These are phyloP conservation scores for Hagleromyces aurorensis DNA, from an alignment of 805 yeast species.

Conservation along the genomic window DNA sequence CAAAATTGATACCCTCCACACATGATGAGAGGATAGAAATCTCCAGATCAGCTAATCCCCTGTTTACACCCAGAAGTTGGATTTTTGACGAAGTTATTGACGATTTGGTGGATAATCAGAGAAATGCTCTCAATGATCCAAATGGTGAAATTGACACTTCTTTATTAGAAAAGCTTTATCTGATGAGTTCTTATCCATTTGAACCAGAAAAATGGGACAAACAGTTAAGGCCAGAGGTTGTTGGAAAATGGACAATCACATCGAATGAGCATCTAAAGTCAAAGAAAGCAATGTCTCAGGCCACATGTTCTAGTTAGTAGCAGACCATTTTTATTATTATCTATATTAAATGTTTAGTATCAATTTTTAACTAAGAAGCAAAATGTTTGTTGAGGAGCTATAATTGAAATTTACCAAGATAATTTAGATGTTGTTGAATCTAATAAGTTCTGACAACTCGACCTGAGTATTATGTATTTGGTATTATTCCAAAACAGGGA, in stretches of 20 bases:
- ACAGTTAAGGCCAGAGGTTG: slow-evolving; percentile 43
- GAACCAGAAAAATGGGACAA: slow-evolving; percentile 61
- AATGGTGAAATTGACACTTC: slow-evolving; percentile 24
- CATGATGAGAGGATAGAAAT: slow-evolving; percentile 36
- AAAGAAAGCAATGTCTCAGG: slow-evolving; percentile 57
- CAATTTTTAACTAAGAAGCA: too few relatives aligned
- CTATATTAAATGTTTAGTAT: too few relatives aligned
- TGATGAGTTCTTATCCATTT: slow-evolving; percentile 73
- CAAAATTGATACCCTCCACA: slow-evolving; percentile 30
- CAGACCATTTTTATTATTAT: too few relatives aligned
- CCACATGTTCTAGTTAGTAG: slow-evolving; percentile 55
- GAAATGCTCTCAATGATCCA: slow-evolving; percentile 35
- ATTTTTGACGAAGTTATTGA: slow-evolving; percentile 75
- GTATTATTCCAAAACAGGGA: too few relatives aligned
- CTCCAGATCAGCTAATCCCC: slow-evolving; percentile 56
- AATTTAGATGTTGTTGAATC: too few relatives aligned
- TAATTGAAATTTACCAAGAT: too few relatives aligned
- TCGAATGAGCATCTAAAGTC: slow-evolving; percentile 35
- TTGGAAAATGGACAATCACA: slow-evolving; percentile 39
- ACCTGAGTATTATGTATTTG: too few relatives aligned
- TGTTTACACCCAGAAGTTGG: slow-evolving; percentile 79
- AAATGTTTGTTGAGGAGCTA: too few relatives aligned
- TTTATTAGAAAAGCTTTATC: slow-evolving; percentile 50
- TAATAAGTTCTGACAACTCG: too few relatives aligned
- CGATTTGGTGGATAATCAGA: slow-evolving; percentile 41